Base-by-base conservation (phyloP, 2,329 filamentous ascomycete genomes). In the Monilinia fructicola region DNA sequence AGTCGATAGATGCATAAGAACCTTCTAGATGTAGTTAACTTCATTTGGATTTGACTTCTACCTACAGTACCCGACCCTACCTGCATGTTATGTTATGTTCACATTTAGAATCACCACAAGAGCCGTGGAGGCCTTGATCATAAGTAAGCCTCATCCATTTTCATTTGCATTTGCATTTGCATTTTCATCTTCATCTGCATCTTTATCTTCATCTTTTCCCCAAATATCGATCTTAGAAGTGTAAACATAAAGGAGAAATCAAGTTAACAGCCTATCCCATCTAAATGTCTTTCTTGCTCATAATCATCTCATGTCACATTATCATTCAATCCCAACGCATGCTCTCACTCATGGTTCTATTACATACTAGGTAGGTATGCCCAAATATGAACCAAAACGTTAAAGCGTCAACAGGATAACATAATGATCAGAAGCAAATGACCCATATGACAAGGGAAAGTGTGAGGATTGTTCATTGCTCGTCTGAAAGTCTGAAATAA, bases 401-500 rank as follows among this genome's bases (percentile, higher is more conserved):
- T 50, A 9, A n/a, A 28, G 16, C 48, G 44, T 60, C 44, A 53
- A 23, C 53, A 44, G 14, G 26, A 65, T 31, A 44, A 50, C 28
- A 54, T 23, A 11, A 14, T 18, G 14, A 52, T 35, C 52, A 46
- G 31, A 65, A n/a, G 55, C 11, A 26, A 54, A 40, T 40, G 48
- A 12, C 12, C 40, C 48, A 23, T 35, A 44, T 54, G 31, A 53
- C 53, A 28, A 46, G 61, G 26, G 26, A 38, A 35, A 42, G 26
- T 31, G 35, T 53, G 38, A 31, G 50, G 23, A 54, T 26, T 11
- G 12, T 48, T 53, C 48, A 59, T 40, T 65, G 48, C 26, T 61
- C 64, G 50, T 54, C 40, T 16, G 28, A 48, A n/a, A 44, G 50
- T 54, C 40, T 16, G 28, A 48, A n/a, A 44, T 50, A 65, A 52